Evolutionary conservation across 768 basidiomycete genomes (phyloP), one percentile per base, ranked within the genome.

Genomic region (Lactarius indigo): DNA sequence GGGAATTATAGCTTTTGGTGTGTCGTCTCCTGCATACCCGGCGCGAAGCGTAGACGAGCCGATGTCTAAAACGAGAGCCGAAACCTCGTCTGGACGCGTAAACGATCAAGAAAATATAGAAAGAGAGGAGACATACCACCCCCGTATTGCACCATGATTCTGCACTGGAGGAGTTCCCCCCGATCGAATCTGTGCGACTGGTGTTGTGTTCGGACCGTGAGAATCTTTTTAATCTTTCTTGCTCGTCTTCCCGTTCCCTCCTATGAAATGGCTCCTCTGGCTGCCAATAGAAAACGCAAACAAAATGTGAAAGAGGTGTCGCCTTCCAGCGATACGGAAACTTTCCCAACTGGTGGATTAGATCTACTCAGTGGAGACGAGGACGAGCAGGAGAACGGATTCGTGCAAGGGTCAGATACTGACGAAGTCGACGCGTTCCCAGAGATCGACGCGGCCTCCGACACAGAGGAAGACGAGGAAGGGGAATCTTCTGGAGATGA

Each of bases 21-120:
- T 86, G 73, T 98, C 97, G 78, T 98, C 96, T 56, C 97, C 97
- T 13, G 97, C 96, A 76, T 98, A 97, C 61, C 97, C 97, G 13
- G 94, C 94, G 75, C 97, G 89, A 62, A 96, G 79, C 10, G 94
- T 90, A 30, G 91, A 90, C 13, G 91, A 82, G 33, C 97, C 97
- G 74, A 98, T 90, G 80, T 99, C 97, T 42, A 99, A 80, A 28
- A 98, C 97, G 61, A 98, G 81, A 35, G 96, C 97, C 41, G 94
- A 91, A n/a, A 98, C 94, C 80, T 98, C 96, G 75, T 98, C 96
- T 97, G 67, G 15, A 30, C 3, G 41, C n/a, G 57, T 58, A 42
- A 6, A 61, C 18, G 44, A n/a, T 63, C 37, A 68, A 39, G 35
- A 47, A 31, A 8, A 65, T 4, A 23, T 23, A 33, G 28, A 58